These are phyloP conservation scores for Saitozyma podzolica DNA, from an alignment of 768 basidiomycete genomes.

Conservation along the genomic window DNA sequence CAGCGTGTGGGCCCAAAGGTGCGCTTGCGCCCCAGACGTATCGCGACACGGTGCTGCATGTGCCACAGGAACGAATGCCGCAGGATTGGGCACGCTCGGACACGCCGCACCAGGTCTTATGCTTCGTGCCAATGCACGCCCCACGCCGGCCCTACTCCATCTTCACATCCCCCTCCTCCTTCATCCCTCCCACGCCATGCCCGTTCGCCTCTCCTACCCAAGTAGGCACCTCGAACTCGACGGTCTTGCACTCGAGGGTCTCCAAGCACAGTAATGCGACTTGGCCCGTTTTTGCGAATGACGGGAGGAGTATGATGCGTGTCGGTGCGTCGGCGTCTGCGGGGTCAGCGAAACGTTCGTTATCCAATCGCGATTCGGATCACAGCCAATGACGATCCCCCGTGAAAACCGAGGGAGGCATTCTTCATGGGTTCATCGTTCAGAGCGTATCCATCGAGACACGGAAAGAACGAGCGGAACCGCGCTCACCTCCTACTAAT, in stretches of 20 bases:
- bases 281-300: constrained; percentile 73
- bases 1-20: too few species aligned
- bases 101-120: neutral
- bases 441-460: too few species aligned
- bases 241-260: constrained; percentile 60
- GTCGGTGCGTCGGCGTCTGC: constrained; percentile 43
- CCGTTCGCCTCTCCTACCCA: constrained; percentile 40
- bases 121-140: neutral
- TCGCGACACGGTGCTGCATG: neutral
- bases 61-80: too few species aligned
- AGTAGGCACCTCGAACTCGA: constrained; percentile 47
- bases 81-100: too few species aligned
- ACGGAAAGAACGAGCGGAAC: too few species aligned
- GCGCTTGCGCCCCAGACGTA: too few species aligned
- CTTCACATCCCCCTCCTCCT: constrained; percentile 24
- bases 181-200: constrained; percentile 23
- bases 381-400: too few species aligned
- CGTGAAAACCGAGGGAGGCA: too few species aligned
- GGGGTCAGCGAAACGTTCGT: neutral
- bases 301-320: constrained; percentile 76
- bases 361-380: too few species aligned
- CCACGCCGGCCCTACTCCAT: constrained; percentile 23
- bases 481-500: constrained; percentile 58
- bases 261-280: constrained; percentile 77
- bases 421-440: too few species aligned